Conservation (phyloP, 352 stramenopile species). For the Phytopythium kandeliae region DNA sequence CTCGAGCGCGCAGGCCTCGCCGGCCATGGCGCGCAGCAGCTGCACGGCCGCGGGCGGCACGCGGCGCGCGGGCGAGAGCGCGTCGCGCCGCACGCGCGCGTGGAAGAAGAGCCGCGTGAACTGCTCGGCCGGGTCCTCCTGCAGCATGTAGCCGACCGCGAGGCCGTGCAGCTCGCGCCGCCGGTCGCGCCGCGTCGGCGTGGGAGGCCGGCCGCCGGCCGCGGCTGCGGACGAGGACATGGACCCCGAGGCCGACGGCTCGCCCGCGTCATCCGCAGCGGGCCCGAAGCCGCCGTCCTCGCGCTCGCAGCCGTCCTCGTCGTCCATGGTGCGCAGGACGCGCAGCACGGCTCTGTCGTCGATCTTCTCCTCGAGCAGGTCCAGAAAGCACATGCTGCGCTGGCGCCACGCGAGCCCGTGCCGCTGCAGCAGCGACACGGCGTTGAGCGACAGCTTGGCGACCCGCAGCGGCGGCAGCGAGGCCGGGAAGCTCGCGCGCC, state of each 20-base stretch:
- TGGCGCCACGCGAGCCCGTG: conserved; percentile 37
- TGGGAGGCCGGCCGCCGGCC: conserved; percentile 11
- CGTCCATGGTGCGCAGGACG: conserved; percentile 55
- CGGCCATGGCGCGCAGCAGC: conserved; percentile 40
- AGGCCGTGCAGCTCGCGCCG: conserved; percentile 26
- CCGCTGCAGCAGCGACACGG: conserved; percentile 49
- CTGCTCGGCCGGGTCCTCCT: conserved; percentile 49
- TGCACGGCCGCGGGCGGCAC: conserved; percentile 31
- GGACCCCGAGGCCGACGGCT: conserved; percentile 18
- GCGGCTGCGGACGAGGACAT: conserved; percentile 15
- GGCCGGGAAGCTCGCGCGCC: background rate
- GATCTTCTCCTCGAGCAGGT: conserved; percentile 51
- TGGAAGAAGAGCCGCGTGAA: conserved; percentile 68
- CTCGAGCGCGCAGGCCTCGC: conserved; percentile 31
- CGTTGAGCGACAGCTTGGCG: conserved; percentile 40
- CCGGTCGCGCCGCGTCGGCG: no score
- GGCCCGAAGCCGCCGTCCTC: conserved; percentile 7
- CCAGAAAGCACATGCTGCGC: conserved; percentile 49
- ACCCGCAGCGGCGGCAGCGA: conserved; percentile 11
- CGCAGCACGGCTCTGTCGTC: conserved; percentile 49
- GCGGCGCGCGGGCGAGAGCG: conserved; percentile 10
- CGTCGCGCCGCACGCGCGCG: conserved; percentile 13
- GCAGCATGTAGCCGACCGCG: conserved; percentile 48
- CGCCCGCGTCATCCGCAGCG: conserved; percentile 7
- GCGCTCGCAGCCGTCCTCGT: conserved; percentile 20